Evolutionary conservation across 805 yeast species (phyloP).

Genomic region (Wickerhamomyces silvicola): DNA sequence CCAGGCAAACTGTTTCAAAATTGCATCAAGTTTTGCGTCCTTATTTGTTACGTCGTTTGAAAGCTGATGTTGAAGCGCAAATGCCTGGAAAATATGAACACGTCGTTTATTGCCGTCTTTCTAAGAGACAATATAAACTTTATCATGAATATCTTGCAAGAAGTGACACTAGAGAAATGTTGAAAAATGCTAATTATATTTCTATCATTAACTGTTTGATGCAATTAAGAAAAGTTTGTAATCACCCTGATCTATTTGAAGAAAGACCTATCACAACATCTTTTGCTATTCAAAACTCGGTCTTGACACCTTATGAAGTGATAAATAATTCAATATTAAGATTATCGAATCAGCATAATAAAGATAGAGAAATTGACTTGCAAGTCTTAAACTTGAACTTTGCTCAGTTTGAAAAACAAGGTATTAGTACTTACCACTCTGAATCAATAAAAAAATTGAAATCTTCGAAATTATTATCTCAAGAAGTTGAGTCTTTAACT

Average conservation of each 20-base stretch:
- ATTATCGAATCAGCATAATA: conserved; percentile 22
- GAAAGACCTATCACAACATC: conserved; percentile 93
- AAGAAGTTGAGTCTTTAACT: conserved; percentile 38
- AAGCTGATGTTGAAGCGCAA: conserved; percentile 95
- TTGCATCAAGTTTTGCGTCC: conserved; percentile 93
- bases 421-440: conserved; percentile 39
- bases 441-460: conserved; percentile 37
- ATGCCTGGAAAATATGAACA: conserved; percentile 99
- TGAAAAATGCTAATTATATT: conserved; percentile 89
- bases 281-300: conserved; percentile 65
- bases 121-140: conserved; percentile 84
- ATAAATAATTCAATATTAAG: conserved; percentile 35
- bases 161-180: conserved; percentile 89
- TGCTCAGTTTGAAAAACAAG: conserved; percentile 32
- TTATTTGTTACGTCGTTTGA: conserved; percentile 80
- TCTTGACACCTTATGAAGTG: conserved; percentile 40
- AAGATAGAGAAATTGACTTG: conserved; percentile 35
- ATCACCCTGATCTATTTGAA: conserved; percentile 94
- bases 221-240: conserved; percentile 96
- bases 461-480: conserved; percentile 39
- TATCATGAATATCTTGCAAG: conserved; percentile 97
- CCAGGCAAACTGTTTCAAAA: conserved; percentile 77
- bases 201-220: conserved; percentile 94
- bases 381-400: conserved; percentile 57
- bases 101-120: conserved; percentile 82